Evolutionary conservation across 1,284 basidiomycete genomes (phyloP), one percentile per base, ranked within the genome.

Genomic region (Naganishia sp.): DNA sequence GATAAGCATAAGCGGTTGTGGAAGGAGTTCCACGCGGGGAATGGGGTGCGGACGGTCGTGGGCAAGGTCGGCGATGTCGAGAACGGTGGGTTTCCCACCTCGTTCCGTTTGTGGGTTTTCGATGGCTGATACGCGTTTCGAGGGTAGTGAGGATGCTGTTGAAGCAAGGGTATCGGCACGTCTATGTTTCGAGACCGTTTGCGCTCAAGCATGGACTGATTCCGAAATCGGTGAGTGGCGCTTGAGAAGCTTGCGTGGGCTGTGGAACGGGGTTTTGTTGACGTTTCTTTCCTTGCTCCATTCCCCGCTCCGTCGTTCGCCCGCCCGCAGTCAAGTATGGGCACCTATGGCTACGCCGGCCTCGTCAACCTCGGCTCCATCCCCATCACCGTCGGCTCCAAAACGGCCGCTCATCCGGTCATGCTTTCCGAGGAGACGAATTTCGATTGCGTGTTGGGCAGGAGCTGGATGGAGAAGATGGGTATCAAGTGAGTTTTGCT

Each of bases 161-260:
- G 72, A 95, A 94, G 81, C 84, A 86, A n/a, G 94, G 95, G 6
- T 90, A 99, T 80, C 84, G 92, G 31, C 88, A 95, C 74, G 94
- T 98, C 63, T 99, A 99, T 80, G 89, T 99, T 68, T 95, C 93
- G 23, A 86, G 95, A 68, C 88, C 89, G 75, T 99, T 99, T 76
- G 96, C 95, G 0, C 82, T 89, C 69, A 86, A 87, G 72, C 87
- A 97, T 77, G 89, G 89, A 0, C 94, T 99, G 75, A 90, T 98
- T 69, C 91, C 92, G 15, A 82, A 83, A 43, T 76, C 74, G 67
- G 77, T 77, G 23, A 63, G 72, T 68, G 11, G 28, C 3, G 28
- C 28, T 18, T 45, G 21, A 1, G 47, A 13, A n/a, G 28, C 32
- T n/a, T 18, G 15, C 11, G 18, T 9, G 13, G 17, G 41, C 25